phyloP scores from a whole-genome alignment of 768 basidiomycete species.

The Boletus sensibilis region DNA sequence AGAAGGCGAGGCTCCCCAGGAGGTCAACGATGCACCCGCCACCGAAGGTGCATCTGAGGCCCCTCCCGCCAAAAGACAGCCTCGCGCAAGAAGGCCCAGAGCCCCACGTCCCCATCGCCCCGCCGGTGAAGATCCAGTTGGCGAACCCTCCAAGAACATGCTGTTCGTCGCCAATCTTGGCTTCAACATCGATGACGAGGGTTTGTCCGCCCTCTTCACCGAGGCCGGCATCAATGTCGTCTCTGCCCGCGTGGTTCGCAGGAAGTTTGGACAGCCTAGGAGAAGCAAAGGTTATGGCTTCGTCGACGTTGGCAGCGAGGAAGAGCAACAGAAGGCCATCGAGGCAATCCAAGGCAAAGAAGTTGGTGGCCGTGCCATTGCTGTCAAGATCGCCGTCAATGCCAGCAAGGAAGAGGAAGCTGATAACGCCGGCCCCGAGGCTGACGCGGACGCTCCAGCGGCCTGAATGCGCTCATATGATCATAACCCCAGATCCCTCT shows the following conservation, averaged over 20 bases:
- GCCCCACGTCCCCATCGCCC: conserved; percentile 61
- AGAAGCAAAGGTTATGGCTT: conserved; percentile 98
- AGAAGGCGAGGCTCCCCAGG: conserved; percentile 30
- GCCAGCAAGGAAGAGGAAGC: conserved; percentile 59
- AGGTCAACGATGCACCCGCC: conserved; percentile 32
- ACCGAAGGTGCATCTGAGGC: conserved; percentile 40
- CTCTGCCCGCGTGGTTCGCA: conserved; percentile 87
- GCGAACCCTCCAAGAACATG: conserved; percentile 86
- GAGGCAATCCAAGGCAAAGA: conserved; percentile 84
- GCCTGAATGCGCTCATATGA: conserved; percentile 21
- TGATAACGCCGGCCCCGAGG: conserved; percentile 37
- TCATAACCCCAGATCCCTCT: conserved; percentile 19
- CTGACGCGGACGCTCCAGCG: conserved; percentile 24
- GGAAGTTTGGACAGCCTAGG: conserved; percentile 78
- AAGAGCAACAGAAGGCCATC: conserved; percentile 90
- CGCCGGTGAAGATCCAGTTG: conserved; percentile 78
- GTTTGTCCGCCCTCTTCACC: conserved; percentile 77
- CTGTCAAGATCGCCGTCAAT: conserved; percentile 96
- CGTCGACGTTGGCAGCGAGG: conserved; percentile 89
- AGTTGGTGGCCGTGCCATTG: conserved; percentile 79
- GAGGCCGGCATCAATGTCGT: conserved; percentile 79
- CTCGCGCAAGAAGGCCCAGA: conserved; percentile 57
- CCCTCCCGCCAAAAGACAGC: conserved; percentile 39
- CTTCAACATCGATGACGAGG: conserved; percentile 87
- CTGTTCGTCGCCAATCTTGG: conserved; percentile 98